A percentile compares a stretch with the other conserved stretches of the same genome.
These are phyloP conservation scores for Venturia carpophila DNA, from an alignment of 2,329 filamentous ascomycete species.

Conservation along the genomic window DNA sequence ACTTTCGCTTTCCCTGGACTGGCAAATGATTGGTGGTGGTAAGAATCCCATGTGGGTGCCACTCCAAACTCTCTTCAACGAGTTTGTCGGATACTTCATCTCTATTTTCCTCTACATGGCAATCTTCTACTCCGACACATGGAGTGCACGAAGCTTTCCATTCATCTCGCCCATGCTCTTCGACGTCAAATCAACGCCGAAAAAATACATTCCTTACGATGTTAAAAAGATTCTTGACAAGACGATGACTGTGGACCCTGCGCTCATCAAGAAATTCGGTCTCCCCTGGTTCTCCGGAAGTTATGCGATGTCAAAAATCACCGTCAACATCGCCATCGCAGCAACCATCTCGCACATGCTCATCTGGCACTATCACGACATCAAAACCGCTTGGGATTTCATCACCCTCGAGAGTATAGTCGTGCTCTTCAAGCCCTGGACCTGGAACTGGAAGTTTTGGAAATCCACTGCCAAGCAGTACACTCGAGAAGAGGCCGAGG, in stretches of 20 bases:
- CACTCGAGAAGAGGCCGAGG: conserved; percentile 16
- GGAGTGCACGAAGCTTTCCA: conserved; percentile 19
- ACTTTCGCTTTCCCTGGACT: conserved; percentile 13
- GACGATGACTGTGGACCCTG: conserved; percentile 15
- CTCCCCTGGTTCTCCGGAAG: conserved; percentile 20
- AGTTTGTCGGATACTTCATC: conserved; percentile 18
- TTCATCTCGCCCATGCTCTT: conserved; percentile 21
- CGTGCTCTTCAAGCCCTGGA: conserved; percentile 8
- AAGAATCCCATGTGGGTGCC: conserved; percentile 18
- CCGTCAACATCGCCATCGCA: conserved; percentile 19
- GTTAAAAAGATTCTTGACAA: conserved; percentile 18
- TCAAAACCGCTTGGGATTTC: conserved; percentile 14
- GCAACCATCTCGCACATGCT: conserved; percentile 20
- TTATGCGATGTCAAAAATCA: conserved; percentile 17
- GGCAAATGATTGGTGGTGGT: conserved; percentile 17
- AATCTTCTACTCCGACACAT: conserved; percentile 19
- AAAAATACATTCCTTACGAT: conserved; percentile 20
- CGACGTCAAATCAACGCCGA: conserved; percentile 15
- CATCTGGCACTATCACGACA: conserved; percentile 20
- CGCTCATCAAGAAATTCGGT: conserved; percentile 17
- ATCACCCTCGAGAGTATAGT: background rate
- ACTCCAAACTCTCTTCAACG: conserved; percentile 18
- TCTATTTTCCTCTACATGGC: conserved; percentile 22
- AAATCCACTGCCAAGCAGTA: background rate
- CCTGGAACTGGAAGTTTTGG: conserved; percentile 19